phyloP scores from a whole-genome alignment of 2,329 filamentous ascomycete genomes.

The Sclerotinia glacialis region DNA sequence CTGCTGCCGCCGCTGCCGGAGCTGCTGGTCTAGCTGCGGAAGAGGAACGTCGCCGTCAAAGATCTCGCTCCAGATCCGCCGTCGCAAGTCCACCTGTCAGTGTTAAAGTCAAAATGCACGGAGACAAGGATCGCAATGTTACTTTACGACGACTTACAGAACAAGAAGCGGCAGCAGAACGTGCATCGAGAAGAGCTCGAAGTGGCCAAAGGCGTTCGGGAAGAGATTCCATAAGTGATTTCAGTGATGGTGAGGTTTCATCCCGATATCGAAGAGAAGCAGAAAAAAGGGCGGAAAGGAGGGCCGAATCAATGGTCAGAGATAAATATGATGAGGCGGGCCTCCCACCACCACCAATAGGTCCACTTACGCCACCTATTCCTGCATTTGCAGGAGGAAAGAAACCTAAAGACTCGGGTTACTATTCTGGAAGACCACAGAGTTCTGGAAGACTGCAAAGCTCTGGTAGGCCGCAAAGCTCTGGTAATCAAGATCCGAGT shows the following conservation, averaged over 20 bases:
- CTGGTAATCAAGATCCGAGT: slow-evolving; percentile 31
- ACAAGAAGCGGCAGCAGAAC: slow-evolving; percentile 51
- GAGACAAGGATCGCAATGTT: slow-evolving; percentile 59
- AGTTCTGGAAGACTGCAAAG: slow-evolving; percentile 32
- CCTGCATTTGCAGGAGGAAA: slow-evolving; percentile 54
- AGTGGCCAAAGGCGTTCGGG: slow-evolving; percentile 43
- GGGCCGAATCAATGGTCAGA: slow-evolving; percentile 31
- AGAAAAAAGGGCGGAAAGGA: slow-evolving; percentile 40
- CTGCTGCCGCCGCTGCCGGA: slow-evolving; percentile 46
- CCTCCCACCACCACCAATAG: slow-evolving; percentile 36
- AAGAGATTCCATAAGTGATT: slow-evolving; percentile 53
- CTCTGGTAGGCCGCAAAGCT: slow-evolving; percentile 32
- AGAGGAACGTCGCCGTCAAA: slow-evolving; percentile 43
- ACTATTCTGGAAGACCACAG: slow-evolving; percentile 53
- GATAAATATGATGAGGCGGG: slow-evolving; percentile 40
- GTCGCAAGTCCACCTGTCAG: slow-evolving; percentile 50
- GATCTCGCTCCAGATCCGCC: slow-evolving; percentile 28
- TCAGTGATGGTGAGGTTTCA: slow-evolving; percentile 56
- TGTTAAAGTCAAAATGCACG: slow-evolving; percentile 59
- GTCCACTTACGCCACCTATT: slow-evolving; percentile 53
- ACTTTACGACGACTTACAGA: slow-evolving; percentile 61
- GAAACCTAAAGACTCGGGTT: slow-evolving; percentile 58
- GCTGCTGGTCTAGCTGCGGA: slow-evolving; percentile 50
- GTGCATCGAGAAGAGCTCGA: slow-evolving; percentile 35
- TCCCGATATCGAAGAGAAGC: slow-evolving; percentile 53